Conservation (phyloP, 768 basidiomycete species). For the Auriculariales sp. region DNA sequence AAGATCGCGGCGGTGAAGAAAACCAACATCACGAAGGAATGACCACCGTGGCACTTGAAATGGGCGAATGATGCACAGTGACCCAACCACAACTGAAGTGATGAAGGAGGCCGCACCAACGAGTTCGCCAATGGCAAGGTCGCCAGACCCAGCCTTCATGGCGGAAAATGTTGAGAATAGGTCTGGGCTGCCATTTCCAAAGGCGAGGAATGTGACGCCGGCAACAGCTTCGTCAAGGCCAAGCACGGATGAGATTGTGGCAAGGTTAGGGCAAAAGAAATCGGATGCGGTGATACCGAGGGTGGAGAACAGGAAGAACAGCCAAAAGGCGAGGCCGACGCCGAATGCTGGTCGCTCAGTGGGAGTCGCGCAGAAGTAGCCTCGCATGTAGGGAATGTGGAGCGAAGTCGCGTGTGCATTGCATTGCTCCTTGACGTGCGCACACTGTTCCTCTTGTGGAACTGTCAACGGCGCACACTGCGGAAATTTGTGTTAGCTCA, state of each 20-base stretch:
- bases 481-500: no score
- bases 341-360: conserved; percentile 40
- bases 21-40: conserved; percentile 85
- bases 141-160: conserved; percentile 71
- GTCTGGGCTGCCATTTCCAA: conserved; percentile 95
- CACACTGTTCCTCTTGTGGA: conserved; percentile 43
- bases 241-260: conserved; percentile 72
- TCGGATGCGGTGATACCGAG: conserved; percentile 91
- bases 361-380: conserved; percentile 54
- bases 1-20: conserved; percentile 80
- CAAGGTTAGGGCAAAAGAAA: conserved; percentile 94
- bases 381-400: conserved; percentile 49
- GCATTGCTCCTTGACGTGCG: conserved; percentile 46
- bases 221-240: conserved; percentile 88
- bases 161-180: conserved; percentile 93
- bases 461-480: conserved; percentile 57
- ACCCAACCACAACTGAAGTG: conserved; percentile 88
- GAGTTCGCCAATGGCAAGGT: conserved; percentile 87
- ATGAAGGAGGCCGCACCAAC: conserved; percentile 94
- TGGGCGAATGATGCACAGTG: conserved; percentile 95
- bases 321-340: conserved; percentile 54
- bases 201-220: conserved; percentile 92
- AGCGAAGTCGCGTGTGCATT: conserved; percentile 47
- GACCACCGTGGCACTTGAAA: conserved; percentile 70
- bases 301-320: conserved; percentile 86